Evolutionary conservation across 306 rosid species (phyloP).

Genomic region (Vigna angularis): DNA sequence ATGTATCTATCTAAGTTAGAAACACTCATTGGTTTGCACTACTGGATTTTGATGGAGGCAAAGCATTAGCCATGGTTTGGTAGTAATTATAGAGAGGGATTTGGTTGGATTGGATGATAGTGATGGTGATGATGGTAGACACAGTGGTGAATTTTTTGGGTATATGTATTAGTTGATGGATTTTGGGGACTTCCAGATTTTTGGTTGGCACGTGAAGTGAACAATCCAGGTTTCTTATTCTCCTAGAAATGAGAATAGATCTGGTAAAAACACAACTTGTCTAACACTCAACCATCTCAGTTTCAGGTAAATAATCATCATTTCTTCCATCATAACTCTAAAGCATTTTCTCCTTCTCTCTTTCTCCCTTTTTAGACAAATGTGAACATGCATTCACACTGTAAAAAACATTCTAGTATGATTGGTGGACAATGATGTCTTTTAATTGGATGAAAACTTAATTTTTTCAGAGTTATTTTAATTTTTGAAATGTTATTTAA

Average conservation of each 20-base stretch:
- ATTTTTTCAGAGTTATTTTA: too few relatives aligned
- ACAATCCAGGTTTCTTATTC: constrained; percentile 35
- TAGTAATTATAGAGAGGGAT: constrained; percentile 13
- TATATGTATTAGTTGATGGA: constrained; percentile 13
- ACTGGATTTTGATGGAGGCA: neutral
- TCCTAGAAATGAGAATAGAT: constrained; percentile 25
- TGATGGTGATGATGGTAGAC: neutral
- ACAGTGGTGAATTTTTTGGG: neutral
- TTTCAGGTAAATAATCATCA: constrained; percentile 29
- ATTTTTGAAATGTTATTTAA: too few relatives aligned
- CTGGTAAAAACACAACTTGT: constrained; percentile 21
- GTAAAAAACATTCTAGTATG: neutral
- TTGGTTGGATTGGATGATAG: neutral
- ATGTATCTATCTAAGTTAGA: neutral
- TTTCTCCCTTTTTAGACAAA: neutral
- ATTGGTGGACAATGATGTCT: neutral
- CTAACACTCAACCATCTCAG: constrained; percentile 18
- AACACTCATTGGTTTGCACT: neutral
- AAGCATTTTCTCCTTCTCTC: too few relatives aligned
- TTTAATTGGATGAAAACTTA: neutral
- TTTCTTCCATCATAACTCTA: neutral
- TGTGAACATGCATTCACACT: neutral
- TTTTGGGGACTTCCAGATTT: constrained; percentile 34
- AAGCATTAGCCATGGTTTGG: neutral
- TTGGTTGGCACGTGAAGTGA: constrained; percentile 49